A percentile compares a stretch with the other conserved stretches of the same genome.
phyloP scores from a whole-genome alignment of 2,329 filamentous ascomycete species.

The Colletotrichum cuscutae region DNA sequence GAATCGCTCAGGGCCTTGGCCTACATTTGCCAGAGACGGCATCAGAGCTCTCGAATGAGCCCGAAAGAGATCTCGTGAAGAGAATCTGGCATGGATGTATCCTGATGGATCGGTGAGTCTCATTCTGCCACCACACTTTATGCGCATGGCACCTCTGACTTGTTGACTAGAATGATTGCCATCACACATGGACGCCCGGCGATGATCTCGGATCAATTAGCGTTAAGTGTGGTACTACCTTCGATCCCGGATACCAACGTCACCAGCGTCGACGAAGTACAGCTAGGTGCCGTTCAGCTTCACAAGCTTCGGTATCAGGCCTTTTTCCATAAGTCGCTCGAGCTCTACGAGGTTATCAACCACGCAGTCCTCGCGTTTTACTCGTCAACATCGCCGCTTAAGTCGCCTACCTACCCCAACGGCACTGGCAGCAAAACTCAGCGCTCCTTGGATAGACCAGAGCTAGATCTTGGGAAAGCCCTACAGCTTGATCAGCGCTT shows the following conservation, averaged over 20 bases:
- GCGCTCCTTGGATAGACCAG: not conserved
- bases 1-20: slow-evolving; percentile 58
- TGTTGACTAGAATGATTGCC: slow-evolving; percentile 44
- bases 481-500: slow-evolving; percentile 45
- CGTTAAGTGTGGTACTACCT: slow-evolving; percentile 43
- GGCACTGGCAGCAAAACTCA: not conserved
- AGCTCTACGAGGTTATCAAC: slow-evolving; percentile 51
- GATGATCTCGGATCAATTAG: slow-evolving; percentile 44
- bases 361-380: slow-evolving; percentile 44
- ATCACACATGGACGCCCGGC: slow-evolving; percentile 48
- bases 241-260: slow-evolving; percentile 12
- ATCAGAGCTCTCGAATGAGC: slow-evolving; percentile 3
- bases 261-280: not conserved
- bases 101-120: slow-evolving; percentile 49
- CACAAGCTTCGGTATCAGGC: slow-evolving; percentile 30
- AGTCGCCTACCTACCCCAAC: not conserved
- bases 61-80: slow-evolving; percentile 41
- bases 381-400: slow-evolving; percentile 17
- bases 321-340: slow-evolving; percentile 49
- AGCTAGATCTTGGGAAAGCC: slow-evolving; percentile 42
- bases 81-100: slow-evolving; percentile 51
- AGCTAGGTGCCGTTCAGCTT: not conserved
- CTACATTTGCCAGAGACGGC: slow-evolving; percentile 54
- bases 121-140: too few species aligned
- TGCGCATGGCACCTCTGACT: not conserved